A percentile compares a stretch with the other conserved stretches of the same genome.
Conservation (phyloP, 148 eudicot species). For the Beta vulgaris region DNA sequence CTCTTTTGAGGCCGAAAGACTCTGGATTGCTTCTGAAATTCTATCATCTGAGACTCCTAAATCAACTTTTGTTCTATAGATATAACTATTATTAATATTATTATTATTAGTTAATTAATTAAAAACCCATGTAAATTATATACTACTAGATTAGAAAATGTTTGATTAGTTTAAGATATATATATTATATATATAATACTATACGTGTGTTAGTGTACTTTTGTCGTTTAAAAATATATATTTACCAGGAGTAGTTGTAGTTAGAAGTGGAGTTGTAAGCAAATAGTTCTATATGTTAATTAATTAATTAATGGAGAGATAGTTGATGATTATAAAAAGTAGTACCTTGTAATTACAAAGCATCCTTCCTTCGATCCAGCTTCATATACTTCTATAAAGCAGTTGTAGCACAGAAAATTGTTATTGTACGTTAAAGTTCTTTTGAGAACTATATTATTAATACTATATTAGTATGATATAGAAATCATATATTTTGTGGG, state of each 20-base stretch:
- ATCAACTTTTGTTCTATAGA: background rate
- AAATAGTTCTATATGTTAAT: background rate
- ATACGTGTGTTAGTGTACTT: background rate
- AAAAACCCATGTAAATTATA: background rate
- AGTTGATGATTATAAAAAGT: slow-evolving; percentile 15
- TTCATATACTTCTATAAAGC: slow-evolving; percentile 3
- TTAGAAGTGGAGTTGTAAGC: slow-evolving; percentile 9
- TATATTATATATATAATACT: too few relatives aligned
- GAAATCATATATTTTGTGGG: slow-evolving; percentile 11
- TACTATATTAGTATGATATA: background rate
- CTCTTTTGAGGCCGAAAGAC: slow-evolving; percentile 45
- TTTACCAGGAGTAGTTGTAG: slow-evolving; percentile 8
- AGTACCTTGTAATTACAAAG: slow-evolving; percentile 22
- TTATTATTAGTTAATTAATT: background rate
- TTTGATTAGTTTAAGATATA: background rate
- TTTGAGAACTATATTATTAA: background rate
- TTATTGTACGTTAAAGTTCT: slow-evolving; percentile 2
- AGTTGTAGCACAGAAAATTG: slow-evolving; percentile 7
- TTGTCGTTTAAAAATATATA: background rate
- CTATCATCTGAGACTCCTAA: slow-evolving; percentile 36
- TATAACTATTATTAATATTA: background rate
- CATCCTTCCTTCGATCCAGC: slow-evolving; percentile 8
- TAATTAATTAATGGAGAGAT: background rate
- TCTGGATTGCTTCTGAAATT: slow-evolving; percentile 66
- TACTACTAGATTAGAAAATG: background rate